Evolutionary conservation across 2,329 filamentous ascomycete genomes (phyloP).

Genomic region (Paracamarosporium sp.): DNA sequence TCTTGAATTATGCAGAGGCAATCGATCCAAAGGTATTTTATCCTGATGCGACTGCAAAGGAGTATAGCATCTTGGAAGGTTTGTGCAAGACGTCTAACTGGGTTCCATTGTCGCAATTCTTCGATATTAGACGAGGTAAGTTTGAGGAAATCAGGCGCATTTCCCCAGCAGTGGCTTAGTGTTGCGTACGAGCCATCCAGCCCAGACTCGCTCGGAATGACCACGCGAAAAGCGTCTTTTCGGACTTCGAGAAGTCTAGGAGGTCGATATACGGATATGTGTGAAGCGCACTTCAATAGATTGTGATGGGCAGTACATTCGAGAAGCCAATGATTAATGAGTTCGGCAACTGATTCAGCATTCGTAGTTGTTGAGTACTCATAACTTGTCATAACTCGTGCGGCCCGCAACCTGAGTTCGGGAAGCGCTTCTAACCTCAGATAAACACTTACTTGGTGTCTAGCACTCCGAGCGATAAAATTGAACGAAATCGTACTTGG

Average conservation of each 20-base stretch:
- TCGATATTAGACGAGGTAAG: neutral
- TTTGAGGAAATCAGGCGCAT: neutral
- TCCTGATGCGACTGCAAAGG: neutral
- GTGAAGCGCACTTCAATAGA: neutral
- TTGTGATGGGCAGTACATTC: neutral
- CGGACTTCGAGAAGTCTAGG: neutral
- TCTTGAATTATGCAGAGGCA: slow-evolving; percentile 12
- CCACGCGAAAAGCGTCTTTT: neutral
- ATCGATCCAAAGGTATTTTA: slow-evolving; percentile 15
- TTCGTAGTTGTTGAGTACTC: neutral
- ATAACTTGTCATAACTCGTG: neutral
- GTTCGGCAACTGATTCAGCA: neutral
- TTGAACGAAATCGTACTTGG: no score
- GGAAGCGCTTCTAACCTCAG: neutral
- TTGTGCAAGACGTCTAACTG: neutral
- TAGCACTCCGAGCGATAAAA: no score
- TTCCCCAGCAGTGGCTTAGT: slow-evolving; percentile 3
- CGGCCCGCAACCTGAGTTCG: neutral
- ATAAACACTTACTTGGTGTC: no score
- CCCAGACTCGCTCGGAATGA: neutral
- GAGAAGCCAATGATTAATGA: neutral
- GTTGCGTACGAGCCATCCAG: neutral
- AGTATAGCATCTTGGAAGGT: neutral
- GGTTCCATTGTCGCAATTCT: neutral
- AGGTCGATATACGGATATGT: neutral